A percentile compares a stretch with the other conserved stretches of the same genome.
Evolutionary conservation across 179 eudicot genomes (phyloP).

Genomic region (Patellifolia procumbens): DNA sequence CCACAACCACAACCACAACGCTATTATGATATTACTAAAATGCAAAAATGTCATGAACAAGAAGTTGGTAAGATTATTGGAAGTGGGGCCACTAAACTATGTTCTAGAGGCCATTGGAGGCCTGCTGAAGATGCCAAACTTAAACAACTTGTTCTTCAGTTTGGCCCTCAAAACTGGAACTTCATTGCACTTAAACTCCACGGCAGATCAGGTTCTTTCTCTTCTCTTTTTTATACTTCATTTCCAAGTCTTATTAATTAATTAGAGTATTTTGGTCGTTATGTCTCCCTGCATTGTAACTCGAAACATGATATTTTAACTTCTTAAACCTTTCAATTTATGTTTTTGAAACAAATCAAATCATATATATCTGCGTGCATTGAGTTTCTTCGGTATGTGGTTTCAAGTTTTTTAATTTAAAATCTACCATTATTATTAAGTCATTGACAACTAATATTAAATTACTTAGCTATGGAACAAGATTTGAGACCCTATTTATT

Average conservation of each 20-base stretch:
- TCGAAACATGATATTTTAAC: too few relatives aligned
- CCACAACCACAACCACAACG: too few relatives aligned
- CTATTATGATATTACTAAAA: conserved; percentile 6
- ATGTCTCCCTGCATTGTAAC: too few relatives aligned
- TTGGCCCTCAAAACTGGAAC: conserved; percentile 74
- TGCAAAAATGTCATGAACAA: conserved; percentile 3
- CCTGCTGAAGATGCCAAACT: conserved; percentile 64
- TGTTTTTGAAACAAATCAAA: too few relatives aligned
- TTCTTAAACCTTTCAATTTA: too few relatives aligned
- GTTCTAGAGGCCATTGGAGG: conserved; percentile 72
- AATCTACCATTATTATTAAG: too few relatives aligned
- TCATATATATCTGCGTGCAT: too few relatives aligned
- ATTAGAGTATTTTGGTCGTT: neutral
- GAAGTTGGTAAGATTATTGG: neutral
- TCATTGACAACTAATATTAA: neutral
- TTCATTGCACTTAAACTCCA: conserved; percentile 54
- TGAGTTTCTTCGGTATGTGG: too few relatives aligned
- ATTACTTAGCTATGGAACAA: neutral
- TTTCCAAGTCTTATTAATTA: neutral
- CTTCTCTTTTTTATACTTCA: too few relatives aligned
- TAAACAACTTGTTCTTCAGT: conserved; percentile 49
- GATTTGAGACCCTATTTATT: too few relatives aligned
- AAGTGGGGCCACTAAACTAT: conserved; percentile 27
- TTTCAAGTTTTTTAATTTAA: too few relatives aligned
- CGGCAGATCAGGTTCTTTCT: conserved; percentile 64